These are phyloP conservation scores for Candida anglica DNA, from an alignment of 805 yeast genomes.

Conservation along the genomic window DNA sequence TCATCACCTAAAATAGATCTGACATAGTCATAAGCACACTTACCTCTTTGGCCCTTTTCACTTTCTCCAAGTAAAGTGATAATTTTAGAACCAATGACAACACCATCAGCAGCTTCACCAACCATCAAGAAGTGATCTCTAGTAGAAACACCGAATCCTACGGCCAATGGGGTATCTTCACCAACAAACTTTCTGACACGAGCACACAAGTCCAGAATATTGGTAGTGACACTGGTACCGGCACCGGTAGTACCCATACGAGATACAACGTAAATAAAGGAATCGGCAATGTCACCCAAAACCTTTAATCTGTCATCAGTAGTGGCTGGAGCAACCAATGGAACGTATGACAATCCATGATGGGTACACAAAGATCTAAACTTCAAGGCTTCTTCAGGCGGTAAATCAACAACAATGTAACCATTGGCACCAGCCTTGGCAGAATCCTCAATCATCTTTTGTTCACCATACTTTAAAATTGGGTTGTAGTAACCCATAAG, in stretches of 20 bases:
- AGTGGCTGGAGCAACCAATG: conserved; percentile 95
- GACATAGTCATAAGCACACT: conserved; percentile 63
- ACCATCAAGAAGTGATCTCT: conserved; percentile 84
- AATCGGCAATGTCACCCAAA: conserved; percentile 83
- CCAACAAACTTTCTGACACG: conserved; percentile 75
- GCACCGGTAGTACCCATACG: conserved; percentile 99
- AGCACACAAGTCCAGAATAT: conserved; percentile 62
- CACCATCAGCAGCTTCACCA: conserved; percentile 86
- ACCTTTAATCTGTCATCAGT: conserved; percentile 81
- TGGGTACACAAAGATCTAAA: conserved; percentile 70
- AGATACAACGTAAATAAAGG: conserved; percentile 93
- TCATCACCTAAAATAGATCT: conserved; percentile 63
- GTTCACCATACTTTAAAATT: conserved; percentile 84
- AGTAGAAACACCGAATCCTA: conserved; percentile 95
- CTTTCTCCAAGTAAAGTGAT: conserved; percentile 68
- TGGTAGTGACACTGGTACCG: conserved; percentile 54
- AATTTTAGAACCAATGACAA: conserved; percentile 89
- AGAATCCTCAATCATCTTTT: conserved; percentile 72
- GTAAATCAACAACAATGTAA: conserved; percentile 89
- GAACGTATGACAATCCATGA: conserved; percentile 78
- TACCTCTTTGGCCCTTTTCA: conserved; percentile 54
- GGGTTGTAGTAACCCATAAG: conserved; percentile 99
- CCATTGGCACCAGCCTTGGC: conserved; percentile 92
- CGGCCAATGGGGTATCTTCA: conserved; percentile 65
- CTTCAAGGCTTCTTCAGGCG: conserved; percentile 94